Evolutionary conservation across 805 yeast species (phyloP).

Genomic region (Kurtzmaniella fragi): DNA sequence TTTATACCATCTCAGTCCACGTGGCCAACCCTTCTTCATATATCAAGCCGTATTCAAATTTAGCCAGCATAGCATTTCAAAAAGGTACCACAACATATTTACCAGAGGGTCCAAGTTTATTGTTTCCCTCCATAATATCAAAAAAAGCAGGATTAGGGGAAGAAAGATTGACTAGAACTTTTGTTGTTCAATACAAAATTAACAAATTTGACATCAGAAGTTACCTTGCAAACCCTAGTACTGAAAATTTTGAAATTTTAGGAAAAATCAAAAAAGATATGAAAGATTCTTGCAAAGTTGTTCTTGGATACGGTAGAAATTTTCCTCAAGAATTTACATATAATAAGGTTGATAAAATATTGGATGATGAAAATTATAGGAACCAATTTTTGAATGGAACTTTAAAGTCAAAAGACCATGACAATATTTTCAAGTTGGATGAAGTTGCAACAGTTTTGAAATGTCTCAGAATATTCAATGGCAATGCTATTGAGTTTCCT

Average conservation of each 20-base stretch:
- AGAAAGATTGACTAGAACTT: constrained; percentile 37
- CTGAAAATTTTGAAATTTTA: constrained; percentile 5
- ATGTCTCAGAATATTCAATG: constrained; percentile 16
- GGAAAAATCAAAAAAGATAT: constrained; percentile 12
- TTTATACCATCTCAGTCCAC: constrained; percentile 55
- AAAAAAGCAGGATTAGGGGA: constrained; percentile 49
- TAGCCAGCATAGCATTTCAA: constrained; percentile 54
- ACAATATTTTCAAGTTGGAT: constrained; percentile 20
- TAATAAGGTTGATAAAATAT: constrained; percentile 50
- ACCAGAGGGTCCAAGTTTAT: constrained; percentile 59
- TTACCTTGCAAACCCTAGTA: constrained; percentile 10
- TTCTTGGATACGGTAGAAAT: constrained; percentile 18
- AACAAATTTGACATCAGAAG: constrained; percentile 14
- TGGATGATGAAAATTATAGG: constrained; percentile 22
- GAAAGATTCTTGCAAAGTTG: constrained; percentile 13
- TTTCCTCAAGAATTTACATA: constrained; percentile 51
- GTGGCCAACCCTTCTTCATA: constrained; percentile 86
- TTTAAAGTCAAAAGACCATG: constrained; percentile 14
- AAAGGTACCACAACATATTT: constrained; percentile 67
- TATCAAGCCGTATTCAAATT: constrained; percentile 33
- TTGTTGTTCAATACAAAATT: constrained; percentile 29
- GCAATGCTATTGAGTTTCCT: constrained; percentile 16
- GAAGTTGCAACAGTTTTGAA: constrained; percentile 21
- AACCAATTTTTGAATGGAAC: constrained; percentile 5
- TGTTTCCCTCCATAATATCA: constrained; percentile 63